Base-by-base conservation (phyloP, 2,329 filamentous ascomycete species). In the Keithomyces neogunnii region DNA sequence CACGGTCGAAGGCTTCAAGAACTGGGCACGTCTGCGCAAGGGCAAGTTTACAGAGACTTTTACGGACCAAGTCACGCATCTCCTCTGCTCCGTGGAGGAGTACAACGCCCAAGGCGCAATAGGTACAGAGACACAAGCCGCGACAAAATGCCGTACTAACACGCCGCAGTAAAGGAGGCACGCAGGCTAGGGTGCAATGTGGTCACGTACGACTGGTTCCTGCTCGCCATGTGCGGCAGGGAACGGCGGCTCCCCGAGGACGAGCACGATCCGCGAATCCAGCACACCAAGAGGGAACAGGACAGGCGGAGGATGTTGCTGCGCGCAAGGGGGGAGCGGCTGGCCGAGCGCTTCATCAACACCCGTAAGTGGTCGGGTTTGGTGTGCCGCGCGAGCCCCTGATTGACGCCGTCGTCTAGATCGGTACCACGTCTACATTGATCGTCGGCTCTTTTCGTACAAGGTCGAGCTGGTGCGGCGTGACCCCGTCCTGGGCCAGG, bases 21-120 rank as follows among this genome's bases (percentile, higher is more conserved):
- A 72, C 39, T 95, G 88, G 88, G 75, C 88, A 8, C 69, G 71
- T 3, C 62, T 72, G 3, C 80, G 86, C 52, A 82, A 80, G 5
- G 89, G 86, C 1, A 65, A 52, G 1, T 85, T 82, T 62, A 67
- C 70, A 0, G 63, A 70, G 1, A 68, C 73, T 0, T 67, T 89
- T 19, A 73, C 72, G 30, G 63, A 72, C 0, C 60, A 70, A 0
- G 80, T 85, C 8, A 95, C 89, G 0, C 89, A 95, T 66, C 69
- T 96, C 0, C 74, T 96, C 28, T 80, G 82, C 50, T 81, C 80
- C 0, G 71, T 77, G 47, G 74, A 81, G 35, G 78, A 84, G 13
- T 90, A 81, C 65, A 75, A 77, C 55, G 66, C 72, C 26, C 66
- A 56, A 32, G 60, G 63, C 5, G 60, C 72, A 1, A 63, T 65